Conservation (phyloP, 2,329 filamentous ascomycete species). For the Fusarium incarnatum region DNA sequence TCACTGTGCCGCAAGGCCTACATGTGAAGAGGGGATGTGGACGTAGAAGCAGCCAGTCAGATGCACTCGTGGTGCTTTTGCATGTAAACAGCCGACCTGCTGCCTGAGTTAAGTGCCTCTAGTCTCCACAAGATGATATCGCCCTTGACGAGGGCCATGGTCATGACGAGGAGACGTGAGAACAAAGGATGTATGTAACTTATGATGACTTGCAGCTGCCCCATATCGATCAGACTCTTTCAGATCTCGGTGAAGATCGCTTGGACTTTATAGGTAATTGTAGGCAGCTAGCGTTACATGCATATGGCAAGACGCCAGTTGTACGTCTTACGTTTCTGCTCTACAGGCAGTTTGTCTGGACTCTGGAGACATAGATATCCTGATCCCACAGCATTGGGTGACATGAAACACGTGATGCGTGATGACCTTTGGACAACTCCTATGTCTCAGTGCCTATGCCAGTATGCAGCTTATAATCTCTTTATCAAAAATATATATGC, state of each 20-base stretch:
- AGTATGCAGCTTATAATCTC: constrained; percentile 12
- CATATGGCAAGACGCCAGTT: constrained; percentile 36
- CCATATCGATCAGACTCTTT: constrained; percentile 26
- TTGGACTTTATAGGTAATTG: constrained; percentile 17
- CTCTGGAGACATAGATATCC: constrained; percentile 28
- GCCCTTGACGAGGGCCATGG: not conserved
- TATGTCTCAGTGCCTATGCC: not conserved
- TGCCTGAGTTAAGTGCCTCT: constrained; percentile 30
- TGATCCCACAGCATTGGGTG: constrained; percentile 32
- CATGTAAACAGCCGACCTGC: constrained; percentile 32
- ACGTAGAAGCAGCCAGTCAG: constrained; percentile 37
- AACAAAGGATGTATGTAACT: not conserved
- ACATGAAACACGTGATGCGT: not conserved
- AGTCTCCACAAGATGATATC: constrained; percentile 16
- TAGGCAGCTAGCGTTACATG: constrained; percentile 9
- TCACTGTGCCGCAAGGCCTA: constrained; percentile 27
- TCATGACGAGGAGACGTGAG: constrained; percentile 2
- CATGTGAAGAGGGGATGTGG: constrained; percentile 24
- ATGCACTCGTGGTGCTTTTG: constrained; percentile 12
- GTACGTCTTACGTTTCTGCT: constrained; percentile 28
- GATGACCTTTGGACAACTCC: not conserved
- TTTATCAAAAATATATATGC: constrained; percentile 10
- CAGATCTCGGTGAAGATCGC: constrained; percentile 27
- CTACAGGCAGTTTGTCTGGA: constrained; percentile 23
- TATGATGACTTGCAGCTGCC: constrained; percentile 30